phyloP scores from a whole-genome alignment of 495 filamentous ascomycete species.

The Trichocladium uniseriatum region DNA sequence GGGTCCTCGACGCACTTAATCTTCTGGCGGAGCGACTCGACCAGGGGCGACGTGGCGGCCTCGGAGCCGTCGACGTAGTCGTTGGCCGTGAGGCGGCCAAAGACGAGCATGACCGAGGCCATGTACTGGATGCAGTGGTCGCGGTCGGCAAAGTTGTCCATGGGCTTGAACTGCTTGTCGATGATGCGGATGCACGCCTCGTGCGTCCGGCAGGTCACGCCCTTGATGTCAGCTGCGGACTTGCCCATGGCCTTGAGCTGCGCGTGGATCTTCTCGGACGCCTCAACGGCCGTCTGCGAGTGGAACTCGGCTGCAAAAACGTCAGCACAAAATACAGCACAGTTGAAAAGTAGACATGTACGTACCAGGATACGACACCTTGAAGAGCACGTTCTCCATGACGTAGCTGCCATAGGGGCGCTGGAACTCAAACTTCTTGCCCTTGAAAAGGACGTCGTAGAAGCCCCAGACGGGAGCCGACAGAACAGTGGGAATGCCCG shows the following conservation, averaged over 20 bases:
- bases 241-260: conserved; percentile 79
- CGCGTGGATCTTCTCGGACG: conserved; percentile 74
- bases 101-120: conserved; percentile 90
- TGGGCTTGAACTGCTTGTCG: conserved; percentile 98
- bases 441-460: conserved; percentile 96
- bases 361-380: conserved; percentile 92
- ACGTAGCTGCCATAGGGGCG: conserved; percentile 94
- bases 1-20: conserved; percentile 95
- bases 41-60: conserved; percentile 78
- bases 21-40: conserved; percentile 81
- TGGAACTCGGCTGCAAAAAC: conserved; percentile 76
- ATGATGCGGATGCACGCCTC: conserved; percentile 98
- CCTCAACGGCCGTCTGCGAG: conserved; percentile 96
- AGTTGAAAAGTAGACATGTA: not conserved
- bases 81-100: conserved; percentile 77
- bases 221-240: conserved; percentile 88
- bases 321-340: not conserved
- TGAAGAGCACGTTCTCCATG: conserved; percentile 99
- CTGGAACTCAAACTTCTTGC: conserved; percentile 92
- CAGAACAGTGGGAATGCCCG: conserved; percentile 83
- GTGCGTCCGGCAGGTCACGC: conserved; percentile 87
- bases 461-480: conserved; percentile 95
- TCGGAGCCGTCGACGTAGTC: conserved; percentile 90
- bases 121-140: conserved; percentile 99
- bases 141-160: conserved; percentile 99